Percentiles rank a stretch among this genome's conserved stretches.
Conservation (phyloP, 73 alveolate species). For the Paramecium biaurelia region DNA sequence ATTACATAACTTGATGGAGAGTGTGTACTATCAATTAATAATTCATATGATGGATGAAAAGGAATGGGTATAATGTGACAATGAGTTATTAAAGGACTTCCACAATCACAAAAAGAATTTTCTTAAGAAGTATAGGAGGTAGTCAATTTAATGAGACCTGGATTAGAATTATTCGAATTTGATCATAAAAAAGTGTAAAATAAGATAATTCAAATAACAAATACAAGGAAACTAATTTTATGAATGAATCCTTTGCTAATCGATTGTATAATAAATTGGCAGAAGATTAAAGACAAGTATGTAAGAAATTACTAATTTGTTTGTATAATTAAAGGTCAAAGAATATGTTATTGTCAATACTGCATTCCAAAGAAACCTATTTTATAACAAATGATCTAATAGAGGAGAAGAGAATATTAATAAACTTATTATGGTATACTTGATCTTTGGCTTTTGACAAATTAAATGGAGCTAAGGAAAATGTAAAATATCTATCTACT, state of each 20-base stretch:
- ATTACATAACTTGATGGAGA: slow-evolving; percentile 51
- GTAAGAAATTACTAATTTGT: slow-evolving; percentile 82
- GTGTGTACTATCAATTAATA: slow-evolving; percentile 44
- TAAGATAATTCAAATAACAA: slow-evolving; percentile 39
- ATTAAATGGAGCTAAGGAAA: slow-evolving; percentile 99
- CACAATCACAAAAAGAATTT: slow-evolving; percentile 51
- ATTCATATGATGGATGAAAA: neutral
- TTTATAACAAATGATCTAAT: slow-evolving; percentile 47
- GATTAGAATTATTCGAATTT: slow-evolving; percentile 51
- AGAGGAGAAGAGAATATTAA: slow-evolving; percentile 51
- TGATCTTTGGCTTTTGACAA: slow-evolving; percentile 84
- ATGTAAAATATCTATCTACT: slow-evolving; percentile 99
- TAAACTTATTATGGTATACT: slow-evolving; percentile 54
- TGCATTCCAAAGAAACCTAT: slow-evolving; percentile 48
- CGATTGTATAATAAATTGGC: slow-evolving; percentile 51
- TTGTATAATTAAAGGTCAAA: slow-evolving; percentile 83
- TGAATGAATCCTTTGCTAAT: slow-evolving; percentile 48
- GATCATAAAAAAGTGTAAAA: slow-evolving; percentile 36
- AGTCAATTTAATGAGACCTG: slow-evolving; percentile 63
- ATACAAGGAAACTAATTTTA: slow-evolving; percentile 32
- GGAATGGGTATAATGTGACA: slow-evolving; percentile 60
- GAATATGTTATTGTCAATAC: slow-evolving; percentile 77
- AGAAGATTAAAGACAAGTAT: slow-evolving; percentile 66
- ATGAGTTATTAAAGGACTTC: slow-evolving; percentile 33
- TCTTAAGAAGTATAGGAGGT: slow-evolving; percentile 59